Base-by-base conservation (phyloP, 768 basidiomycete genomes). In the Calocybe gangraenosa region DNA sequence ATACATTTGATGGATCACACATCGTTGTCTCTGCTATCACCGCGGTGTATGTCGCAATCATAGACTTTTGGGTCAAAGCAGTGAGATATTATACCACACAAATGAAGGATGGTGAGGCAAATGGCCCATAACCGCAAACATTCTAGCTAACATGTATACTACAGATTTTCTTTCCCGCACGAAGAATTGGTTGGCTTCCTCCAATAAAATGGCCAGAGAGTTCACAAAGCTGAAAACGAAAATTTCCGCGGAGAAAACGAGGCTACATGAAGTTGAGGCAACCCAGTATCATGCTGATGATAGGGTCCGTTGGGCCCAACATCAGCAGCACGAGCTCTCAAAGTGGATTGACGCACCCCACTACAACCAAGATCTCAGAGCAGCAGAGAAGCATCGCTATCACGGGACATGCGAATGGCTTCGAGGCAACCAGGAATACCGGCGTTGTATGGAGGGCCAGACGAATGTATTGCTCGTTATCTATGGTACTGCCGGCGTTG, bases 31-130 rank as follows among this genome's bases (percentile, higher is more conserved):
- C 17, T 8, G 44, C 28, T 1, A 45, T 45, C 15, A 35, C 37
- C 18, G 18, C 44, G 14, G 25, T 45, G 3, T 45, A 45, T 19
- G 21, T 38, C 5, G 21, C 44, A 19, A 45, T 45, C 35, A 34
- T 45, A n/a, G 19, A 28, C 1, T 45, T 45, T 20, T 45, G 44
- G 44, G 44, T 45, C 3, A 45, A 45, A 22, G 44, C 44, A 15
- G 25, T 45, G 7, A 38, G 30, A 20, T 45, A 45, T 17, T 37
- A 38, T 19, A 34, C 35, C 8, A 34, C 20, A 1, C 21, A n/a
- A 11, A 43, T 32, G 19, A 18, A 31, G 20, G 18, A 28, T 21
- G 19, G 42, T 43, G 32, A n/a, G 30, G 31, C 18, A 20, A 17
- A 13, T 15, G n/a, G 13, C 6, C 14, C 13, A 35, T 14, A 35